Conservation (phyloP, 345 rosid species). For the Crucihimalaya himalaica region DNA sequence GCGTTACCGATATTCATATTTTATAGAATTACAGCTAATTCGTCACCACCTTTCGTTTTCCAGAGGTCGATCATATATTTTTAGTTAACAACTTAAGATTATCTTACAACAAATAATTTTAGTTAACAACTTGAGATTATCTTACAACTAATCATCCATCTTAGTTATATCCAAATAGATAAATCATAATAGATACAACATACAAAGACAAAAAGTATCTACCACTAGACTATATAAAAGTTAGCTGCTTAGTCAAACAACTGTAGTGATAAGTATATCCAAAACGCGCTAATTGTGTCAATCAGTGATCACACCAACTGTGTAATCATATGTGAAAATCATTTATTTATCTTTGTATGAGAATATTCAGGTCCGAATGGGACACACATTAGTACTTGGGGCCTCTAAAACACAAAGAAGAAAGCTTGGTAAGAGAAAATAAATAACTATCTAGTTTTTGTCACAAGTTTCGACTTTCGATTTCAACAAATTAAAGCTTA, state of each 20-base stretch:
- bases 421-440: neutral
- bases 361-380: constrained; percentile 1
- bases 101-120: neutral
- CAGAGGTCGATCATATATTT: neutral
- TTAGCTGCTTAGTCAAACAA: constrained; percentile 15
- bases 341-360: constrained; percentile 5
- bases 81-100: neutral
- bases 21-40: neutral
- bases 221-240: neutral
- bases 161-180: neutral
- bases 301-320: neutral
- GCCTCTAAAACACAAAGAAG: neutral
- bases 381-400: neutral
- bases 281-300: neutral
- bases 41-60: constrained; percentile 23
- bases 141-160: neutral
- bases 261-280: neutral
- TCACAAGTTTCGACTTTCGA: constrained; percentile 35
- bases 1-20: neutral
- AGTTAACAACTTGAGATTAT: neutral
- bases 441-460: constrained; percentile 4
- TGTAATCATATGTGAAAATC: neutral
- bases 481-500: constrained; percentile 63
- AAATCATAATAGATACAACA: neutral
- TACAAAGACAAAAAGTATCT: neutral